Evolutionary conservation across 495 filamentous ascomycete species (phyloP), one percentile per base, ranked within the genome.

Genomic region (Aspergillus avenaceus): DNA sequence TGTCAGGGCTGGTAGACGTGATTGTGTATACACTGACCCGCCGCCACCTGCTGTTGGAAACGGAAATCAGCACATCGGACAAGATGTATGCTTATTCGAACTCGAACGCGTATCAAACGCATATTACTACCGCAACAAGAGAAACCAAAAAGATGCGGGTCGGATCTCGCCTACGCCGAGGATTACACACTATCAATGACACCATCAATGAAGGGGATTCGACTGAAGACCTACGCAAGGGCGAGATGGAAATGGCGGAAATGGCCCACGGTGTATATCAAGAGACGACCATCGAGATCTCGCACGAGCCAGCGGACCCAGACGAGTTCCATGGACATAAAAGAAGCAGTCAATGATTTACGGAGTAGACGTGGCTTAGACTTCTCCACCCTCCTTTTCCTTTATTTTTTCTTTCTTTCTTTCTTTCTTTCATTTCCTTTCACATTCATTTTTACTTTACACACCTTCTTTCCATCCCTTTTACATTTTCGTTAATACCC

Each of bases 1-100:
- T 78, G 31, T 87, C 84, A 53, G 87, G 86, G 29, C 80, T 81
- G 70, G 67, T 89, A 27, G 87, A 90, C 63, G 85, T 85, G 12
- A 55, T 84, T 2, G 70, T 90, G 0, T 91, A 88, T 65, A 78
- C 84, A 1, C 62, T 83, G 7, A 72, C 69, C 14, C 62, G 69
- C 19, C 65, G 63, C 9, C 69, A 70, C 48, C 49, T 72, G 43
- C 55, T 72, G 25, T 49, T 67, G 37, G 66, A 70, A 26, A 70
- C 65, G 49, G 69, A 72, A 12, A 54, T 61, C 40, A 69, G 62
- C 29, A 56, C 59, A 2, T 62, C 62, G 41, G 65, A 70, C 43
- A 55, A 49, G 29, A 53, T 53, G 29, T 67, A 69, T 50, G 53
- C 40, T 0, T 56, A 54, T 32, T 45, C 50, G 12, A 34, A 58